Base-by-base conservation (phyloP, 192 early-diverging fungal genomes). In the Spinellus fusiger region DNA sequence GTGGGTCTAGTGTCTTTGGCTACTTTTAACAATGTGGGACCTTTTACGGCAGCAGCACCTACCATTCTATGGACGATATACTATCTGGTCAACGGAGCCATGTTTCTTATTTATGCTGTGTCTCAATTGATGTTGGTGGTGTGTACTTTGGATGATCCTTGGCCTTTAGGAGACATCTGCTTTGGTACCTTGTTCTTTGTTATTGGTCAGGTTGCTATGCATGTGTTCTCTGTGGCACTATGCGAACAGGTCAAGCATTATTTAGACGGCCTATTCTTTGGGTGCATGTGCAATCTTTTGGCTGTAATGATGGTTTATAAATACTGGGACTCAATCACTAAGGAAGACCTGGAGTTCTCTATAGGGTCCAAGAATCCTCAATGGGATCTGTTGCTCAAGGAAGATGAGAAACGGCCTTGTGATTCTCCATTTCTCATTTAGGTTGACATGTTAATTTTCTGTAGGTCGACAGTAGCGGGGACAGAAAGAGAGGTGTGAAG, bases 231-330 rank as follows among this genome's bases (percentile, higher is more conserved):
- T 29, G 55, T 77, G 49, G 72, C 84, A 60, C 88, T 95, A 34
- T 98, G 95, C 70, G 84, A 90, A 38, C 75, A 84, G 49, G 87
- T 88, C 40, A 93, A 93, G 71, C 95, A 98, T 71, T 98, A 96
- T 64, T 78, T 98, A 22, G 94, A 98, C 73, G 95, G 95, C 49
- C 75, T 98, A 75, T 98, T 98, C 82, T 96, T 96, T 81, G 90
- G 89, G n/a, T 87, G 84, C 1, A 92, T 93, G 40, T 87, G 84
- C 61, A 95, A 88, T 23, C 79, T 98, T 51, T 76, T 98, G 53
- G 87, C 86, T 32, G 93, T 98, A 47, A 96, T 98, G 95, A 95
- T 98, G 92, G 90, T 96, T 4, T 98, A 96, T 84, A 98, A 98
- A 79, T 98, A 93, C 79, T 98, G 95, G 95, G 95, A 98, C 67